Percentiles rank a stretch among this genome's conserved stretches.
Conservation (phyloP, 148 eudicot species). For the Arctostaphylos glauca region DNA sequence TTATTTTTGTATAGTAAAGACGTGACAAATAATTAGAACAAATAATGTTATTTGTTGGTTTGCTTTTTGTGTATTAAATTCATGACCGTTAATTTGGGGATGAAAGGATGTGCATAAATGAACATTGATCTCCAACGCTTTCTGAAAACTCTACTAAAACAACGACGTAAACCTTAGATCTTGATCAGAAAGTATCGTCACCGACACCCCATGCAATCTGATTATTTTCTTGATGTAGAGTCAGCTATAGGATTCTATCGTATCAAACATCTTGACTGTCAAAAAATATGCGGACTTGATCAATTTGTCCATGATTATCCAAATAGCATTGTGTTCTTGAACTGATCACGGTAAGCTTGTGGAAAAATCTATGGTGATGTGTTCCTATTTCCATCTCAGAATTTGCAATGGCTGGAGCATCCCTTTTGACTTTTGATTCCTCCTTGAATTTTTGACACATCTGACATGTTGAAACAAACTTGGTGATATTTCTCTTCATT, state of each 20-base stretch:
- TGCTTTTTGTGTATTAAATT: background rate
- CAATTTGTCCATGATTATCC: slow-evolving; percentile 6
- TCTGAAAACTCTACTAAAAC: background rate
- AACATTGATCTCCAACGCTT: too few species aligned
- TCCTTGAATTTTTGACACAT: background rate
- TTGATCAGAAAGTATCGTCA: background rate
- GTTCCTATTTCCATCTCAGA: slow-evolving; percentile 8
- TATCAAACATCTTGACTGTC: too few species aligned
- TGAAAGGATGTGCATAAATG: too few species aligned
- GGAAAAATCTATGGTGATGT: slow-evolving; percentile 9
- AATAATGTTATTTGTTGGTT: background rate
- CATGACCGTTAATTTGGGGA: background rate
- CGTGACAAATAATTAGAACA: too few species aligned
- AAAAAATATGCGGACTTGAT: background rate
- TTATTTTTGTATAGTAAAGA: background rate
- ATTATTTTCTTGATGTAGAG: background rate
- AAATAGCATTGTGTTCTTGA: background rate
- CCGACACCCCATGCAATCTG: background rate
- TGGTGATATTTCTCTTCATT: too few species aligned
- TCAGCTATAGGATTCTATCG: too few species aligned
- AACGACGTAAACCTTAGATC: background rate
- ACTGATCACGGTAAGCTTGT: background rate
- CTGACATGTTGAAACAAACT: too few species aligned
- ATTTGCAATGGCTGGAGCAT: background rate
- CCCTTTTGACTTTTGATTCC: background rate